These are phyloP conservation scores for Aspergillus pseudoviridinutans DNA, from an alignment of 2,329 filamentous ascomycete species.

Conservation along the genomic window DNA sequence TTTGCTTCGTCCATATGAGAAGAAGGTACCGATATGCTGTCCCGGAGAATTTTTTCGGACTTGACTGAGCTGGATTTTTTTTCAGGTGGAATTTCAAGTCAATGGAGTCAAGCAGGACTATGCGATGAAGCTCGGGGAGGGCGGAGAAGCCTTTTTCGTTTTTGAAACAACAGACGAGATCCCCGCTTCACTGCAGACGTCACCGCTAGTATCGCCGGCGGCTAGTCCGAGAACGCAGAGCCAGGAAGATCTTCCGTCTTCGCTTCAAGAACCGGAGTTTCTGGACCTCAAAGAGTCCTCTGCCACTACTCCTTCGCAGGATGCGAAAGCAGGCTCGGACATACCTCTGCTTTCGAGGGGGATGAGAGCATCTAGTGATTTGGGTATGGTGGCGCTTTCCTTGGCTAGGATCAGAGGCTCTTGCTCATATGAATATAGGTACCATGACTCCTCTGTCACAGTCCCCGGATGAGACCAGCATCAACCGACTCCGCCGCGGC, in stretches of 20 bases:
- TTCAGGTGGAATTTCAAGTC: conserved; percentile 83
- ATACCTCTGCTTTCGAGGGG: conserved; percentile 27
- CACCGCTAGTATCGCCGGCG: conserved; percentile 85
- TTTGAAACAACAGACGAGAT: conserved; percentile 93
- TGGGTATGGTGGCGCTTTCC: conserved; percentile 29
- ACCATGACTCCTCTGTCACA: conserved; percentile 38
- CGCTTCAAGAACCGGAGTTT: conserved; percentile 49
- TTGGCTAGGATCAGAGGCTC: not conserved
- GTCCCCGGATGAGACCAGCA: conserved; percentile 32
- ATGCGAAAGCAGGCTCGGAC: conserved; percentile 20
- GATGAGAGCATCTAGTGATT: conserved; percentile 44
- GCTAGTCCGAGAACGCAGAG: conserved; percentile 61
- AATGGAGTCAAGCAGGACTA: conserved; percentile 90
- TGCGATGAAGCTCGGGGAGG: conserved; percentile 97
- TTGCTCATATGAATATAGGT: conserved; percentile 24
- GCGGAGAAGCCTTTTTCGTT: conserved; percentile 97
- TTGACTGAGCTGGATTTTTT: conserved; percentile 13
- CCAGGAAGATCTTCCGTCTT: conserved; percentile 27
- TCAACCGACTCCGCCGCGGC: conserved; percentile 22
- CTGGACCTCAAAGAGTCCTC: conserved; percentile 40
- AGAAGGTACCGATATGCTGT: conserved; percentile 58
- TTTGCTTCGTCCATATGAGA: conserved; percentile 87
- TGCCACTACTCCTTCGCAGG: conserved; percentile 18
- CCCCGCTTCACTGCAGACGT: conserved; percentile 90
- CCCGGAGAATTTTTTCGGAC: not conserved